These are phyloP conservation scores for Plasmodium gallinaceum DNA, from an alignment of 169 alveolate genomes.

Conservation along the genomic window DNA sequence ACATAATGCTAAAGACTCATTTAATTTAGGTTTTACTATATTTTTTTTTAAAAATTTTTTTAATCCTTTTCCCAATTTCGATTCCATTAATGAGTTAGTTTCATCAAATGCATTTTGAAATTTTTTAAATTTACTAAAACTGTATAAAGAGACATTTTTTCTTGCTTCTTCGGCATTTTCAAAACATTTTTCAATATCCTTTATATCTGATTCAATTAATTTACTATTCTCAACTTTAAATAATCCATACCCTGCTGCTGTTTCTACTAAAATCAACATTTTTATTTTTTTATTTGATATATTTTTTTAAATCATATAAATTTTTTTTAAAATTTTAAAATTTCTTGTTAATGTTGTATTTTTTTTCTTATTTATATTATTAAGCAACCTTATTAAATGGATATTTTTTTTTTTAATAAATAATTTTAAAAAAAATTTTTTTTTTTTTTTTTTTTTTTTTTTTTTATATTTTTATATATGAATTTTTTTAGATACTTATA, in stretches of 20 bases:
- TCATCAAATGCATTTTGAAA: constrained; percentile 79
- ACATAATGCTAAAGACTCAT: constrained; percentile 91
- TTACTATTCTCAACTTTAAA: constrained; percentile 94
- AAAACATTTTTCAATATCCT: constrained; percentile 89
- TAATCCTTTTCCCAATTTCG: constrained; percentile 94
- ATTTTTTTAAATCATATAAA: too few species aligned
- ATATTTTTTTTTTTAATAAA: background rate
- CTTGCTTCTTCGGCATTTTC: constrained; percentile 91
- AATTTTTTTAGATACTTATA: background rate
- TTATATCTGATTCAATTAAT: constrained; percentile 90
- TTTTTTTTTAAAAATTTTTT: constrained; percentile 95
- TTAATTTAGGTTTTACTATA: constrained; percentile 90
- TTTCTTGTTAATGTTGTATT: too few species aligned
- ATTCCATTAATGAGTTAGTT: constrained; percentile 90
- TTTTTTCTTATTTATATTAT: too few species aligned
- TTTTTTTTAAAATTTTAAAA: too few species aligned
- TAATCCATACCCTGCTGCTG: constrained; percentile 99
- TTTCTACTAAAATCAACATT: constrained; percentile 98
- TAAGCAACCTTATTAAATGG: too few species aligned
- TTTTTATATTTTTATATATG: background rate
- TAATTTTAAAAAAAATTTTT: background rate
- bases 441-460: background rate
- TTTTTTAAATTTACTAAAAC: constrained; percentile 76
- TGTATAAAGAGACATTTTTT: constrained; percentile 81
- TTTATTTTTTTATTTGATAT: constrained; percentile 28